Evolutionary conservation across 83 land plant genomes (phyloP), one percentile per base, ranked within the genome.

Genomic region (Thuja plicata): DNA sequence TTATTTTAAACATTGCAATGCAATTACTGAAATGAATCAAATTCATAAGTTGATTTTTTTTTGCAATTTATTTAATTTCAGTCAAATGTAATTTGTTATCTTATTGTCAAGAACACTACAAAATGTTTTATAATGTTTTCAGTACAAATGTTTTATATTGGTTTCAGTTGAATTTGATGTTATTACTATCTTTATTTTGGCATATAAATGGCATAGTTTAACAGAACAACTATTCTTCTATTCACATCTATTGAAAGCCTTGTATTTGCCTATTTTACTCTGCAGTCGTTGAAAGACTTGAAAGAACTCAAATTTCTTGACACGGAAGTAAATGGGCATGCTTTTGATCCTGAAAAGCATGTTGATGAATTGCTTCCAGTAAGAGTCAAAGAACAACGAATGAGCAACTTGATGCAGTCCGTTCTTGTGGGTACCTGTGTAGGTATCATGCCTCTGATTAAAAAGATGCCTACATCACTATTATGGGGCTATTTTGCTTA

Each of bases 401-500:
- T 91, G 73, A 93, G 92, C 88, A 92, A 90, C 85, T 89, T 92
- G 38, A 10, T 93, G 94, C 94, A 93, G 38, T 89, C 94, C 17
- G 4, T 93, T 34, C 66, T 93, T 88, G 92, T 93, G 41, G 94
- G 88, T 62, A 89, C 76, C 12, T 92, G 90, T 86, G 87, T 93
- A 3, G 94, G 86, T 62, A 87, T 90, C 27, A 93, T 93, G 93
- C 94, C 94, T 24, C 2, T 88, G 1, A 60, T 93, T 5, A 91
- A 89, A 86, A 92, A 85, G 86, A 88, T 92, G 70, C 94, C 93
- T 5, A 90, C 92, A 2, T 87, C 93, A 52, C 93, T 93, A 1
- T 73, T 93, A n/a, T 92, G 92, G 93, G 94, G 94, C 71, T 93
- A 93, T 91, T 92, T 92, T 88, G 91, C 93, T 40, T 92, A 66